Evolutionary conservation across 352 stramenopile species (phyloP).

Genomic region (Phytophthora pinifolia): DNA sequence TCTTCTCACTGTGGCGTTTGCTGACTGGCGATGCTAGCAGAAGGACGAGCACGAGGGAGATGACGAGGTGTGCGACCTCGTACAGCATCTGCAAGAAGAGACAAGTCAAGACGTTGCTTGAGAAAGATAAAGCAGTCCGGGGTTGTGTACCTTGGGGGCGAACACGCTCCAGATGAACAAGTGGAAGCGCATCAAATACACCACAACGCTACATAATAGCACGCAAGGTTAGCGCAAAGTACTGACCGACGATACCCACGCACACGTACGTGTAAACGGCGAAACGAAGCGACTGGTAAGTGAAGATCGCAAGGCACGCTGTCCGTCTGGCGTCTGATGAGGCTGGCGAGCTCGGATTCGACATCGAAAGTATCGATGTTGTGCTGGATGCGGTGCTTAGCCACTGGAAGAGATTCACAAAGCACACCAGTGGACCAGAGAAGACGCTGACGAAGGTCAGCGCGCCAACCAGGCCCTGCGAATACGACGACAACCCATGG

Average conservation of each 20-base stretch:
- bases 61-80: constrained; percentile 55
- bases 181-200: constrained; percentile 90
- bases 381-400: constrained; percentile 8
- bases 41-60: constrained; percentile 33
- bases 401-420: constrained; percentile 53
- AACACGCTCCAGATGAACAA: constrained; percentile 93
- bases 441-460: constrained; percentile 80
- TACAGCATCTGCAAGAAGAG: constrained; percentile 65
- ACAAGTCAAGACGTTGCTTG: not conserved
- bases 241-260: not conserved
- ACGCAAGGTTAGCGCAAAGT: constrained; percentile 4
- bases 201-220: constrained; percentile 51
- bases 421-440: constrained; percentile 67
- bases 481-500: constrained; percentile 77
- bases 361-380: constrained; percentile 1
- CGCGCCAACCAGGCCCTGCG: constrained; percentile 72
- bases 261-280: constrained; percentile 61
- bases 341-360: not conserved
- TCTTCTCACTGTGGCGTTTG: not conserved
- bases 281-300: constrained; percentile 62
- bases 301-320: constrained; percentile 42
- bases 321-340: constrained; percentile 4
- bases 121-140: not conserved
- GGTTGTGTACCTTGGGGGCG: constrained; percentile 74
- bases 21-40: constrained; percentile 13